Conservation (phyloP, 2,329 filamentous ascomycete genomes). For the Ascosphaera apis region DNA sequence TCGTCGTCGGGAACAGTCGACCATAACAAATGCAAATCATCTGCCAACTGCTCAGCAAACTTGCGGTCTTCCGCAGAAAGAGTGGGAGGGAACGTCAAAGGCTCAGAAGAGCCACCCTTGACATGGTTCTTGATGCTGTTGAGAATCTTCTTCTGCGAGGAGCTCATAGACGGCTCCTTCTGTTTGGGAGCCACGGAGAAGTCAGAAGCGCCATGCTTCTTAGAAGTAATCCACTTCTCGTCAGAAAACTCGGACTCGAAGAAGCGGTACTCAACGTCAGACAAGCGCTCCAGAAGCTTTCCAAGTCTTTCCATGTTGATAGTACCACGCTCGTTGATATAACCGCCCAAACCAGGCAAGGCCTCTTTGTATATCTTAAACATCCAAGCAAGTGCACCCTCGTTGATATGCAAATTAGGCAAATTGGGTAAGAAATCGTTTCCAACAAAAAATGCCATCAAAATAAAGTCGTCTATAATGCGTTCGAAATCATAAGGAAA, state of each 20-base stretch:
- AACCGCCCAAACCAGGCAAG: constrained; percentile 67
- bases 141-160: constrained; percentile 62
- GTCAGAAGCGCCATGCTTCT: constrained; percentile 47
- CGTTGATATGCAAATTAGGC: constrained; percentile 92
- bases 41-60: constrained; percentile 73
- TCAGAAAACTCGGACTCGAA: constrained; percentile 82
- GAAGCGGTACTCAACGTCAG: constrained; percentile 72
- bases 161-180: constrained; percentile 49
- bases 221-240: constrained; percentile 76
- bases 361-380: constrained; percentile 89
- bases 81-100: constrained; percentile 49
- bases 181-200: constrained; percentile 24
- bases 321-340: constrained; percentile 85
- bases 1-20: constrained; percentile 39
- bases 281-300: constrained; percentile 58
- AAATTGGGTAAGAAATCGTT: constrained; percentile 98
- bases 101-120: constrained; percentile 23
- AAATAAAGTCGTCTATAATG: constrained; percentile 96
- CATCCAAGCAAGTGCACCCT: constrained; percentile 90
- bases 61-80: constrained; percentile 71
- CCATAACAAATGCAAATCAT: constrained; percentile 42
- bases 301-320: constrained; percentile 69
- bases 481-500: constrained; percentile 85
- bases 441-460: constrained; percentile 98
- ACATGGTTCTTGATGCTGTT: constrained; percentile 63